These are phyloP conservation scores for Stagonosporopsis vannaccii DNA, from an alignment of 2,329 filamentous ascomycete species.

Conservation along the genomic window DNA sequence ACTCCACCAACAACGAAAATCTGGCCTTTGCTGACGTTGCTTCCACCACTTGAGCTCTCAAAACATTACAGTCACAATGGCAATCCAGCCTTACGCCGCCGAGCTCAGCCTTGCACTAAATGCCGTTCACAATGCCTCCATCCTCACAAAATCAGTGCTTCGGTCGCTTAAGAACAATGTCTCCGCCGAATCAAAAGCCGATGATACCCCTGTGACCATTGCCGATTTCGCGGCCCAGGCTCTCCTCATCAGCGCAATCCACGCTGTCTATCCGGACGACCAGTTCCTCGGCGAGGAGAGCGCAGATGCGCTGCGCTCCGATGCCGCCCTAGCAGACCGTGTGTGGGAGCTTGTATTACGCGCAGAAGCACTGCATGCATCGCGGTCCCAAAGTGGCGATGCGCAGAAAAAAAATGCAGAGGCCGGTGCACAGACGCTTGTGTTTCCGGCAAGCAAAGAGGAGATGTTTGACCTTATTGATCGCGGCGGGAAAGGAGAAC, in stretches of 20 bases:
- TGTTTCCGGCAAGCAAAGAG: constrained; percentile 55
- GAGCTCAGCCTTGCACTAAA: constrained; percentile 44
- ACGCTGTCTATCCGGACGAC: constrained; percentile 62
- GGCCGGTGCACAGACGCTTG: constrained; percentile 18
- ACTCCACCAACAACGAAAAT: constrained; percentile 9
- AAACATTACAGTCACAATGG: constrained; percentile 7
- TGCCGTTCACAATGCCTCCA: constrained; percentile 63
- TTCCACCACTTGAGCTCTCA: constrained; percentile 3
- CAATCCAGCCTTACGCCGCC: constrained; percentile 27
- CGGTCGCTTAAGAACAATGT: constrained; percentile 56
- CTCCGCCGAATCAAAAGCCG: constrained; percentile 62
- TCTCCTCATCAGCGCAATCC: constrained; percentile 65
- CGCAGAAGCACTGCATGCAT: constrained; percentile 41
- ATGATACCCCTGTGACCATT: constrained; percentile 67
- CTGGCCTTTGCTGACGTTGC: constrained; percentile 6
- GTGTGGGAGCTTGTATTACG: constrained; percentile 63
- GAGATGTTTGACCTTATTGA: constrained; percentile 70
- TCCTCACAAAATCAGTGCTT: constrained; percentile 64
- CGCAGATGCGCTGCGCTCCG: constrained; percentile 59
- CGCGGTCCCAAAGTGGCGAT: constrained; percentile 27
- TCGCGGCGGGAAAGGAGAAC: constrained; percentile 62
- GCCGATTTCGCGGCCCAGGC: constrained; percentile 71
- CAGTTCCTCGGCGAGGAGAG: constrained; percentile 69
- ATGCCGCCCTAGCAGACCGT: constrained; percentile 57
- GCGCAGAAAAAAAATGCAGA: constrained; percentile 21